Base-by-base conservation (phyloP, 306 rosid species). In the Prosopis cineraria region DNA sequence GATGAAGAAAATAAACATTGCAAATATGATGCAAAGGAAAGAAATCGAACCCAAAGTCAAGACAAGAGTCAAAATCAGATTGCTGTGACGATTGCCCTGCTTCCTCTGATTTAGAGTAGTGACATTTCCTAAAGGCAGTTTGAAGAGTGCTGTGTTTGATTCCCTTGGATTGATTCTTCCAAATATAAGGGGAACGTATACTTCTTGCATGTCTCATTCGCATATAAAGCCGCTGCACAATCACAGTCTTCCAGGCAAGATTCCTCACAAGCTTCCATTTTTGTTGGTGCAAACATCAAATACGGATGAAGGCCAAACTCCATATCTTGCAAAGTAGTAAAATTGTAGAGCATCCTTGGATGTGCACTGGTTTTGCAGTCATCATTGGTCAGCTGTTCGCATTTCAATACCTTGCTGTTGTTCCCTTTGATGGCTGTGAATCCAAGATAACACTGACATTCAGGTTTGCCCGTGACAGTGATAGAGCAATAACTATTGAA, bases 391-490 rank as follows among this genome's bases (percentile, higher is more conserved):
- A 0, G 59, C 37, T 7, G 76, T 20, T 69, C 1, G 68, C 88
- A 84, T 16, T 78, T 55, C 11, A 36, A 5, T 3, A 63, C 12
- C 82, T 20, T 50, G 20, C 10, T 27, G 17, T 25, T 10, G 16
- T 3, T 5, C 40, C 4, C 1, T n/a, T 43, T n/a, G 60, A 55
- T 37, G 12, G 37, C 67, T 62, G 77, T 3, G 40, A 84, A 84
- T 22, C 88, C 81, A 41, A 72, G 88, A 74, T 24, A 81, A 74
- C 85, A 81, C 1, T 50, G 2, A 20, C 88, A 84, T 5, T 0
- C 24, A 47, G 55, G 75, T 17, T 41, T 27, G 10, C 69, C 63
- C 2, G 36, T 4, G 3, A 44, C 29, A 2, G 0, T 12, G 37
- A 34, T 31, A 19, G 68, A 50, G 73, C 85, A 84, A n/a, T n/a